Conservation (phyloP, 495 filamentous ascomycete genomes). For the Parmelia sp. region DNA sequence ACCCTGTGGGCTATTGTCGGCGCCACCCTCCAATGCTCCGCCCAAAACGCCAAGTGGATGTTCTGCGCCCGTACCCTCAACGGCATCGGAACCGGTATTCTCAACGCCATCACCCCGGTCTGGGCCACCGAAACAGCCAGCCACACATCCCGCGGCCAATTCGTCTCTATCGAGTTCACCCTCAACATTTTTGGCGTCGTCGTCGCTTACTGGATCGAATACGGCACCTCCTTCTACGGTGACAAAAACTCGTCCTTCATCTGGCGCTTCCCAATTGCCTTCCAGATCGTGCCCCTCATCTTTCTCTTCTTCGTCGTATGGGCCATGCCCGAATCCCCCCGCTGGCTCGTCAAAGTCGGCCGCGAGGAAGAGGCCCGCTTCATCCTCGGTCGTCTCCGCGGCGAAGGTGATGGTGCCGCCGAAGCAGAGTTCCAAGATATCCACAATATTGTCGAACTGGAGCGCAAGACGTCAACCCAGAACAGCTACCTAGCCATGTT, state of each 20-base stretch:
- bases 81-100: constrained; percentile 52
- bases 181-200: constrained; percentile 59
- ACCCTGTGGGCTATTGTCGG: constrained; percentile 45
- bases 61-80: constrained; percentile 49
- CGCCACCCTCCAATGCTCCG: constrained; percentile 42
- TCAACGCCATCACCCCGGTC: constrained; percentile 54
- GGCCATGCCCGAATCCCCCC: constrained; percentile 50
- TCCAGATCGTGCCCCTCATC: constrained; percentile 49
- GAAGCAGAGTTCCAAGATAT: constrained; percentile 32
- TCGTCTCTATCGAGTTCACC: constrained; percentile 65
- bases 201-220: constrained; percentile 62
- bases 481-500: constrained; percentile 31
- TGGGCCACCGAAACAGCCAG: constrained; percentile 53
- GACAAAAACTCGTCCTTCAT: constrained; percentile 37
- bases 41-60: constrained; percentile 49
- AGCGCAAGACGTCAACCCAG: constrained; percentile 21
- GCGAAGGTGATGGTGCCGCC: constrained; percentile 29
- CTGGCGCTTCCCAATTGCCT: constrained; percentile 48
- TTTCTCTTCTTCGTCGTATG: constrained; percentile 45
- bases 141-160: constrained; percentile 60
- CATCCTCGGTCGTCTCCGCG: constrained; percentile 50
- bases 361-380: constrained; percentile 39
- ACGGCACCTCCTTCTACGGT: constrained; percentile 37
- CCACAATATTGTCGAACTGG: constrained; percentile 27
- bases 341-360: constrained; percentile 38